A percentile compares a stretch with the other conserved stretches of the same genome.
These are phyloP conservation scores for Aspergillus sergii DNA, from an alignment of 2,329 filamentous ascomycete species.

Conservation along the genomic window DNA sequence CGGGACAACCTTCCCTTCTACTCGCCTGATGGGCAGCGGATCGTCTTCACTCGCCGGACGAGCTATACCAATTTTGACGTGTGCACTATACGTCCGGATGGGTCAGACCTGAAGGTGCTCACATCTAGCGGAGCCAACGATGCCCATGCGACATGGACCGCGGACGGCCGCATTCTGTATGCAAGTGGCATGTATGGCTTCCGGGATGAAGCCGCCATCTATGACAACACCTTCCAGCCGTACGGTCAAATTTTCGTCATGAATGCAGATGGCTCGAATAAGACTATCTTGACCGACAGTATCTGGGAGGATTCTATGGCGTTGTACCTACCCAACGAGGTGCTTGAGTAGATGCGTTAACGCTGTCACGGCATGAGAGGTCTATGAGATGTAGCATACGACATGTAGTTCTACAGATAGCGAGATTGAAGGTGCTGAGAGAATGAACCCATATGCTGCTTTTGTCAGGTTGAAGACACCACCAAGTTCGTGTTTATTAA, in stretches of 20 bases:
- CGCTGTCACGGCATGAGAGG: background rate
- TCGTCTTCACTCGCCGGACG: conserved; percentile 44
- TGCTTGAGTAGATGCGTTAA: background rate
- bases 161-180: conserved; percentile 47
- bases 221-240: conserved; percentile 50
- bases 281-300: conserved; percentile 29
- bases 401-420: background rate
- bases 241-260: conserved; percentile 51
- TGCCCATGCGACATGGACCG: conserved; percentile 49
- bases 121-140: conserved; percentile 45
- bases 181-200: conserved; percentile 49
- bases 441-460: background rate
- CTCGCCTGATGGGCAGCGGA: conserved; percentile 42
- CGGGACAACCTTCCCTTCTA: conserved; percentile 46
- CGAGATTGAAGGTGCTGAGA: background rate
- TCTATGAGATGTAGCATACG: background rate
- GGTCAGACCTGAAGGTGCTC: conserved; percentile 37
- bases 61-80: conserved; percentile 43
- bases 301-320: conserved; percentile 40
- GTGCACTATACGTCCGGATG: conserved; percentile 46
- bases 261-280: conserved; percentile 45
- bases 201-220: conserved; percentile 44
- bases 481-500: background rate
- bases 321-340: conserved; percentile 17
- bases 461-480: background rate